Percentiles rank a stretch among this genome's conserved stretches.
Evolutionary conservation across 805 yeast genomes (phyloP).

Genomic region (Pichia deserticola): DNA sequence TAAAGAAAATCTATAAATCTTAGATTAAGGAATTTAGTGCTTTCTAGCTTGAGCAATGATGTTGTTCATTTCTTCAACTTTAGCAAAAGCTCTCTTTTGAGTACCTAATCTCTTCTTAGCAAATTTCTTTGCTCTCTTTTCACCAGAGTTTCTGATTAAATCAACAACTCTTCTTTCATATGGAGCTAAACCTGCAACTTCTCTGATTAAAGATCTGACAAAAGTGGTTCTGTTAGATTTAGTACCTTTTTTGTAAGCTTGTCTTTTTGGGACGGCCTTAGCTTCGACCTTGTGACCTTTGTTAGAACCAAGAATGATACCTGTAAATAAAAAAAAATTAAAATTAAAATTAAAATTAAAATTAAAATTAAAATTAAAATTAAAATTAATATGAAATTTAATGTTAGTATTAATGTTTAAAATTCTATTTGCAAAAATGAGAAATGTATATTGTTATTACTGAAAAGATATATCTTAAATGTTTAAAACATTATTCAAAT

Average conservation of each 20-base stretch:
- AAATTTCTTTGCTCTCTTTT: conserved; percentile 99
- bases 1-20: conserved; percentile 3
- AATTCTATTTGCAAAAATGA: too few species aligned
- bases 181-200: conserved; percentile 98
- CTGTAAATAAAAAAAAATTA: conserved; percentile 29
- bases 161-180: conserved; percentile 99
- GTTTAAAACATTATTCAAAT: too few species aligned
- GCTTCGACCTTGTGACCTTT: conserved; percentile 96
- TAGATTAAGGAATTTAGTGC: conserved; percentile 44
- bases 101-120: conserved; percentile 99
- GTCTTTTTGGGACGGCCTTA: conserved; percentile 78
- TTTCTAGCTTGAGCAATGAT: conserved; percentile 96
- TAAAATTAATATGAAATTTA: too few species aligned
- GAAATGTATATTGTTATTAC: too few species aligned
- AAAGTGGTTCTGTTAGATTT: conserved; percentile 91
- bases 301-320: conserved; percentile 98
- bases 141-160: conserved; percentile 99
- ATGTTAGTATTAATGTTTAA: conserved; percentile 11
- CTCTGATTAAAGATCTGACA: conserved; percentile 92
- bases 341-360: too few species aligned
- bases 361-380: too few species aligned
- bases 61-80: conserved; percentile 97
- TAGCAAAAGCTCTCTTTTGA: conserved; percentile 98
- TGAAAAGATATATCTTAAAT: too few species aligned
- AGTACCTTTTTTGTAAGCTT: conserved; percentile 95